phyloP scores from a whole-genome alignment of 2,329 filamentous ascomycete genomes.

The Falciphora oryzae region DNA sequence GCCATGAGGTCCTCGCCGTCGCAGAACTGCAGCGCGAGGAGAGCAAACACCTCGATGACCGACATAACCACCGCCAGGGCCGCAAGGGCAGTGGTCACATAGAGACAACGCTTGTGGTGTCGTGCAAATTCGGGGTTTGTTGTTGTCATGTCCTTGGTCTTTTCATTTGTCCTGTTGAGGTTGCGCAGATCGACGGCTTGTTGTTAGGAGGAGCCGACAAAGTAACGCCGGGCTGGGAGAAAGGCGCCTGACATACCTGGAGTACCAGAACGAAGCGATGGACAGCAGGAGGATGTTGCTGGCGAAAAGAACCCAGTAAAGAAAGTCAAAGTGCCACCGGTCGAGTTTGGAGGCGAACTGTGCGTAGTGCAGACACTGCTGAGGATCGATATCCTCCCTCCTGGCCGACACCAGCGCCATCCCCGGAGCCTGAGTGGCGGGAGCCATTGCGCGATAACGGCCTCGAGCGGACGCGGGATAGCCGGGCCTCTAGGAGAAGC shows the following conservation, averaged over 20 bases:
- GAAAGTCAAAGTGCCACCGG: slow-evolving; percentile 35
- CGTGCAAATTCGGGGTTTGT: background rate
- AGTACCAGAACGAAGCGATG: slow-evolving; percentile 36
- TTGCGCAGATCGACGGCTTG: background rate
- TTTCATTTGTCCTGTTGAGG: slow-evolving; percentile 3
- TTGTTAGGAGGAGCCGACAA: background rate
- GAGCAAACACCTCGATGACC: slow-evolving; percentile 48
- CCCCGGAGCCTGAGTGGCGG: too few relatives aligned
- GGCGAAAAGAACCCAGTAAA: slow-evolving; percentile 42
- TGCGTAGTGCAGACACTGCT: slow-evolving; percentile 34
- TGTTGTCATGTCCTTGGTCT: background rate
- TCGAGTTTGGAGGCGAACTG: slow-evolving; percentile 37
- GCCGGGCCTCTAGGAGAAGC: too few relatives aligned
- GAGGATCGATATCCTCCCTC: slow-evolving; percentile 17
- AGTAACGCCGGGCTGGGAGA: too few relatives aligned
- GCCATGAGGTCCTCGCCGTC: slow-evolving; percentile 55
- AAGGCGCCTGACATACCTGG: slow-evolving; percentile 24
- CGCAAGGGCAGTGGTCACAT: slow-evolving; percentile 38
- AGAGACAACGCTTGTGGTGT: slow-evolving; percentile 30
- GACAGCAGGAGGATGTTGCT: slow-evolving; percentile 39
- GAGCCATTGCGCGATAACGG: too few relatives aligned
- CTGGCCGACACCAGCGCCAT: too few relatives aligned
- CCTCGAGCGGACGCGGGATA: too few relatives aligned
- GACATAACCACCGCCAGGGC: slow-evolving; percentile 37
- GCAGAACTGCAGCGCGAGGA: slow-evolving; percentile 52